Evolutionary conservation across 1,139 yeast genomes (phyloP), one percentile per base, ranked within the genome.

Genomic region (Taiozyma sp.): DNA sequence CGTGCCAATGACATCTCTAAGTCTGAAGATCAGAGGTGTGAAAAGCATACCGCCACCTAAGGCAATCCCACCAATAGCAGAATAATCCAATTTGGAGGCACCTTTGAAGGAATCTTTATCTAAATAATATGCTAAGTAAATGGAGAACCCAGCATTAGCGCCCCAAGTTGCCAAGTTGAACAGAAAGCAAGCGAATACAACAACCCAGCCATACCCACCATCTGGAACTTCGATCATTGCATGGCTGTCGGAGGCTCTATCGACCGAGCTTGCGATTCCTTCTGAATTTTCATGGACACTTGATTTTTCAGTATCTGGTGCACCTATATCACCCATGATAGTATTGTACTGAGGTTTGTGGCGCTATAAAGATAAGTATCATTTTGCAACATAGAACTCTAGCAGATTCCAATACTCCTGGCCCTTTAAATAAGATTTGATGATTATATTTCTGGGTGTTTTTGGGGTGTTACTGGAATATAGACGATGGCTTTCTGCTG

Each of bases 151-250:
- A 2, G 88, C 76, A 60, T 81, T 83, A 19, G 83, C 72, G 24
- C 91, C 92, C 92, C 92, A 85, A 2, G 87, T 78, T 28, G 80
- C 68, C 52, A 79, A 71, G 51, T 74, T 75, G 55, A 80, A 73
- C 19, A 75, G 65, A 71, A 79, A 72, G 7, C 76, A 75, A 48
- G 84, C 77, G 2, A 75, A 55, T 0, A 84, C 83, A 47, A 83
- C 75, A 32, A 81, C 75, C 88, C 90, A 84, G 1, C 87, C 88
- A 55, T 76, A 53, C 0, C 62, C 62, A 24, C 64, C 64, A 47
- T 59, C 64, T 2, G 63, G 63, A 4, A 60, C 57, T 13, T 56
- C 61, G 22, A 59, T 59, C n/a, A 51, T 34, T 38, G 36, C 4
- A 7, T 32, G 12, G 34, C 4, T 32, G 3, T 28, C 12, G 30